Conservation (phyloP, 2,329 filamentous ascomycete species). For the Sclerotinia spermophila region DNA sequence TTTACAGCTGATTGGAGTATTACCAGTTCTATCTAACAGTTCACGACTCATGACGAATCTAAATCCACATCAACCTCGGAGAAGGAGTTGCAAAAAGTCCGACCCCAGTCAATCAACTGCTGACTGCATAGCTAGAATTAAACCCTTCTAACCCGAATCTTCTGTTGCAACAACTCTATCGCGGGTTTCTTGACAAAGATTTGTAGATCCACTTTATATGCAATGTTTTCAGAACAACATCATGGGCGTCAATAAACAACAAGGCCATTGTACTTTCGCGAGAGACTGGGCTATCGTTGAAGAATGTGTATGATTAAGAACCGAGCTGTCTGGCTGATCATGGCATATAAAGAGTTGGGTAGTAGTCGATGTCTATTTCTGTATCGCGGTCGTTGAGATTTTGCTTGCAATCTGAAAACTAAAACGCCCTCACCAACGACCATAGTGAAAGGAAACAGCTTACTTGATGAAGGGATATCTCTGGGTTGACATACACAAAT, state of each 20-base stretch:
- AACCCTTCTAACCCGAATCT: neutral
- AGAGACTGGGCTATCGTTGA: neutral
- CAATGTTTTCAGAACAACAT: neutral
- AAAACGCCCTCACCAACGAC: no score
- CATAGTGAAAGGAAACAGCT: neutral
- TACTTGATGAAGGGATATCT: neutral
- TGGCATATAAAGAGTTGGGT: neutral
- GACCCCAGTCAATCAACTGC: neutral
- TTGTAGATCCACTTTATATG: neutral
- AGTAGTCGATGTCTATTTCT: neutral
- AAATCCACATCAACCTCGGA: neutral
- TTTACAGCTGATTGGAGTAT: neutral
- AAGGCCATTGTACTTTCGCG: neutral
- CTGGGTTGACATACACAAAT: neutral
- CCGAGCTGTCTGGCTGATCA: neutral
- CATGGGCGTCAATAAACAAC: neutral
- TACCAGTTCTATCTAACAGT: neutral
- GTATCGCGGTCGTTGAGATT: neutral
- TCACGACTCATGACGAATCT: neutral
- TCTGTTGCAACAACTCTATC: neutral
- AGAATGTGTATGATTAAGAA: neutral
- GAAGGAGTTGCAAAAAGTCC: slow-evolving; percentile 6
- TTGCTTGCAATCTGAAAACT: neutral
- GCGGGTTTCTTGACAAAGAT: neutral
- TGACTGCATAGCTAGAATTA: neutral